phyloP scores from a whole-genome alignment of 495 filamentous ascomycete species.

The Schizothecium vesticola region DNA sequence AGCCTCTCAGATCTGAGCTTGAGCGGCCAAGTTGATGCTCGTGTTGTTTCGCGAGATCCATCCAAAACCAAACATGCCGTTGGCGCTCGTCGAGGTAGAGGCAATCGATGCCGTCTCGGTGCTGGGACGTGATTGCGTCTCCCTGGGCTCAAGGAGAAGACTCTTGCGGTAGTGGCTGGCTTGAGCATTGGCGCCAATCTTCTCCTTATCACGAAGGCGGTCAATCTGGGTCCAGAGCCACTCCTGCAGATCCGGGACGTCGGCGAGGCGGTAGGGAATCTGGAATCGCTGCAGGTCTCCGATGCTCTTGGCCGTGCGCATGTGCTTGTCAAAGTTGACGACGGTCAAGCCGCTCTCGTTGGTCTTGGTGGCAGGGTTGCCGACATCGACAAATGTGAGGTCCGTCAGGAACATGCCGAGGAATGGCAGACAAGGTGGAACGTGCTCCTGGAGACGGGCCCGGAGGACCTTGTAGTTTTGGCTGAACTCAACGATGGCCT shows the following conservation, averaged over 20 bases:
- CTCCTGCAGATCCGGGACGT: constrained; percentile 85
- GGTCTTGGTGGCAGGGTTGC: constrained; percentile 71
- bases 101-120: constrained; percentile 34
- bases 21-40: constrained; percentile 7
- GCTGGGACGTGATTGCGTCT: constrained; percentile 47
- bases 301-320: constrained; percentile 89
- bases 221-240: constrained; percentile 86
- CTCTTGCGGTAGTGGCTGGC: constrained; percentile 81
- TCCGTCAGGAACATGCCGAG: constrained; percentile 95
- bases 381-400: constrained; percentile 82
- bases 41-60: constrained; percentile 20
- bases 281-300: constrained; percentile 96
- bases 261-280: constrained; percentile 80
- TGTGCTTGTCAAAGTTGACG: constrained; percentile 98
- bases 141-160: constrained; percentile 79
- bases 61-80: constrained; percentile 32
- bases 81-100: constrained; percentile 1
- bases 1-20: constrained; percentile 16
- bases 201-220: constrained; percentile 71
- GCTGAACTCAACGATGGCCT: constrained; percentile 76
- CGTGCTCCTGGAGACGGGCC: constrained; percentile 76
- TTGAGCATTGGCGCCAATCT: constrained; percentile 62
- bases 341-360: constrained; percentile 55
- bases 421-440: constrained; percentile 91
- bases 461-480: constrained; percentile 92